These are phyloP conservation scores for Peterozyma toletana DNA, from an alignment of 805 yeast species.

Conservation along the genomic window DNA sequence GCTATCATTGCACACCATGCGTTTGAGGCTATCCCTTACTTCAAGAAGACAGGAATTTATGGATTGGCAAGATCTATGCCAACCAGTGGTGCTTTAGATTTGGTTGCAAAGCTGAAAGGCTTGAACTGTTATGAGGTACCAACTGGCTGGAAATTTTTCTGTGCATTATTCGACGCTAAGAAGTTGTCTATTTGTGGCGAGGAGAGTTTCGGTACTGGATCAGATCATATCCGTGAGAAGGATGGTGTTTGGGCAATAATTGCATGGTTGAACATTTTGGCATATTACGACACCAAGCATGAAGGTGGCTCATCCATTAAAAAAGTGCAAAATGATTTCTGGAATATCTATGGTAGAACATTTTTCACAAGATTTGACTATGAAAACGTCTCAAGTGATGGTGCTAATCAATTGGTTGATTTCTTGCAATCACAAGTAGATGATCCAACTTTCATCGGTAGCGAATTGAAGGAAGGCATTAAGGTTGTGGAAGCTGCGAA, in stretches of 20 bases:
- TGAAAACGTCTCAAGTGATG: slow-evolving; percentile 73
- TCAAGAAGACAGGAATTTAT: slow-evolving; percentile 73
- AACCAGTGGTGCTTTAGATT: slow-evolving; percentile 88
- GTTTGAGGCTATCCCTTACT: slow-evolving; percentile 79
- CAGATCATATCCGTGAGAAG: slow-evolving; percentile 94
- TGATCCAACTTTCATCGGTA: slow-evolving; percentile 38
- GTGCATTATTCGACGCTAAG: slow-evolving; percentile 89
- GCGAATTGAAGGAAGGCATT: slow-evolving; percentile 41
- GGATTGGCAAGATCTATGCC: slow-evolving; percentile 98
- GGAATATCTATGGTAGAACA: slow-evolving; percentile 93
- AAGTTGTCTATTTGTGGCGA: slow-evolving; percentile 96
- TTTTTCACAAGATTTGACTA: slow-evolving; percentile 94
- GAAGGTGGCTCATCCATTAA: slow-evolving; percentile 58
- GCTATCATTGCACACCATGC: slow-evolving; percentile 97
- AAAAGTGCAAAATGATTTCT: slow-evolving; percentile 76
- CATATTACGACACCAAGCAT: slow-evolving; percentile 59
- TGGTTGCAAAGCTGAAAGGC: slow-evolving; percentile 76
- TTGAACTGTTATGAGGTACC: slow-evolving; percentile 88
- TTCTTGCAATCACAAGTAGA: slow-evolving; percentile 34
- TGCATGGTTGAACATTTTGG: slow-evolving; percentile 95
- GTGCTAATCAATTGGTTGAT: slow-evolving; percentile 63
- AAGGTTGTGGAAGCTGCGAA: slow-evolving; percentile 74
- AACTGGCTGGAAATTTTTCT: slow-evolving; percentile 98
- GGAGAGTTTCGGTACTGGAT: slow-evolving; percentile 97
- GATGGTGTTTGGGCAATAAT: slow-evolving; percentile 97